Base-by-base conservation (phyloP, 805 yeast genomes). In the Zygosaccharomyces pseudorouxii region DNA sequence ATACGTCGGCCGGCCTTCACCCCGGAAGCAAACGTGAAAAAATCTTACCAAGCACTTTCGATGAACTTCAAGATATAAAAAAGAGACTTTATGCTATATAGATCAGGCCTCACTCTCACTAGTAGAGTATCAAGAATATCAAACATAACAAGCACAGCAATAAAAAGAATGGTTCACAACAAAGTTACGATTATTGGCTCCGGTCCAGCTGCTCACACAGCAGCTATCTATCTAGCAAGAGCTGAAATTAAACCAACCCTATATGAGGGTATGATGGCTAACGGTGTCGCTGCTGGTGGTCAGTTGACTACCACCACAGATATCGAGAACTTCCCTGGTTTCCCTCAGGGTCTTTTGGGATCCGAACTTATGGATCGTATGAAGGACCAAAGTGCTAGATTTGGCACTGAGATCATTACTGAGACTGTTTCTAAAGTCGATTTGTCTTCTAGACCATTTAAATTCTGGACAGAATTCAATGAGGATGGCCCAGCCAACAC, bases 191-290 rank as follows among this genome's bases (percentile, higher is more conserved):
- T 88, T 62, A 82, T 88, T 53, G 98, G 99, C 39, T 90, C 97
- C 47, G 99, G 99, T 60, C 99, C 99, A 49, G 99, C 99, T 49
- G 99, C 97, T 48, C 97, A 93, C 78, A 93, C 99, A 38, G 99
- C 99, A 45, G 99, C 99, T 56, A 88, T 93, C 69, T 93, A 93
- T 71, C 76, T 93, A 47, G 84, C 98, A 27, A 84, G 99, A 71
- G 99, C 99, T 38, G 99, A 93, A 76, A 81, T 89, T 65, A 83
- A 86, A 71, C 97, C 99, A 20, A 82, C 86, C 27, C 71, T 93
- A 60, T 93, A 89, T 72, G 99, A 93, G 74, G 99, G 99, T 63
- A 76, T 92, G 85, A 61, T 74, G 50, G 99, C 99, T 56, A 93
- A 93, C 71, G 99, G 99, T 59, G 79, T 92, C 59, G 99, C 99